Evolutionary conservation across 176 grass and related monocot genomes (phyloP).

Genomic region (Elymus sibiricus): DNA sequence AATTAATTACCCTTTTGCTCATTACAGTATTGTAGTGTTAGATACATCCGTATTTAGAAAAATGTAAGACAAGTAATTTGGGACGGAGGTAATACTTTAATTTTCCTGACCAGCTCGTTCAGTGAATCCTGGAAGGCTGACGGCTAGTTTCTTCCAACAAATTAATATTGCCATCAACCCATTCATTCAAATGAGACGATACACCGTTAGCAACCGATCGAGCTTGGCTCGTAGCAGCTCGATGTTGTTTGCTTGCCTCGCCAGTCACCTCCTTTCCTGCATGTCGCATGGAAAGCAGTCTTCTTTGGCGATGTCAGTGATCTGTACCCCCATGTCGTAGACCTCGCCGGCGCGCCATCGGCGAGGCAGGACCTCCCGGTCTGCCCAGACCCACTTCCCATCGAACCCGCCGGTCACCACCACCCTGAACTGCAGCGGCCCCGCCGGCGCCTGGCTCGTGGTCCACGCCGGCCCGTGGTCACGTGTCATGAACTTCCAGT

Average conservation of each 20-base stretch:
- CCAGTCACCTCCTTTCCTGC: slow-evolving; percentile 44
- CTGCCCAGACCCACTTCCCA: slow-evolving; percentile 82
- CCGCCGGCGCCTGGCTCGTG: slow-evolving; percentile 53
- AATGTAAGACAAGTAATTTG: too few species aligned
- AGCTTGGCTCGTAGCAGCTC: background rate
- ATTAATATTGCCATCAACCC: too few species aligned
- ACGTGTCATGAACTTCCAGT: slow-evolving; percentile 75
- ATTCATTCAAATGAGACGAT: too few species aligned
- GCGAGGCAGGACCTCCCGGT: slow-evolving; percentile 47
- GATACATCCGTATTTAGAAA: too few species aligned
- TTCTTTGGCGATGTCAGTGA: slow-evolving; percentile 66
- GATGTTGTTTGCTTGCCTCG: background rate
- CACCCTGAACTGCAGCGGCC: slow-evolving; percentile 76
- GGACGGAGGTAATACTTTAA: too few species aligned
- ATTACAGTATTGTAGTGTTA: too few species aligned
- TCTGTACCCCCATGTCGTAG: slow-evolving; percentile 63
- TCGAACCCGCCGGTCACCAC: slow-evolving; percentile 89
- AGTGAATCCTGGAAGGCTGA: background rate
- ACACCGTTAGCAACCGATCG: too few species aligned
- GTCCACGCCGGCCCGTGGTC: slow-evolving; percentile 85
- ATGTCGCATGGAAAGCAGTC: slow-evolving; percentile 69
- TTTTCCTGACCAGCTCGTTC: background rate
- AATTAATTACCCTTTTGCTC: too few species aligned
- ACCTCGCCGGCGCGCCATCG: slow-evolving; percentile 55
- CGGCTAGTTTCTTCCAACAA: background rate